Evolutionary conservation across 2,329 filamentous ascomycete species (phyloP).

Genomic region (Fusarium begoniae): DNA sequence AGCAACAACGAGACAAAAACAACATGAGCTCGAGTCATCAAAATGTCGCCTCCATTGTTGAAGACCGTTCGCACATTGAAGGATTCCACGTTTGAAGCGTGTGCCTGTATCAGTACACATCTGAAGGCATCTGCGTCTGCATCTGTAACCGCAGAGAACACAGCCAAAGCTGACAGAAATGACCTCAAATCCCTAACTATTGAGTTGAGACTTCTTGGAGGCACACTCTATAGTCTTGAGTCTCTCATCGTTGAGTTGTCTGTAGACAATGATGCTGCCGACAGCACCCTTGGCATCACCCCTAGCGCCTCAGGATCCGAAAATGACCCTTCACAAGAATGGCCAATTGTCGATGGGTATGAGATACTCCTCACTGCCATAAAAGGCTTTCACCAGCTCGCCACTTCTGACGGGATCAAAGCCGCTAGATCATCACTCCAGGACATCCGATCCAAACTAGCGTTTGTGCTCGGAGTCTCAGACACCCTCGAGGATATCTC

Average conservation of each 20-base stretch:
- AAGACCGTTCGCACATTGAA: slow-evolving; percentile 28
- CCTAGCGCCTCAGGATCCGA: slow-evolving; percentile 6
- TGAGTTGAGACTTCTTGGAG: slow-evolving; percentile 39
- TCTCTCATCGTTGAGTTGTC: slow-evolving; percentile 33
- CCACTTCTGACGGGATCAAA: slow-evolving; percentile 33
- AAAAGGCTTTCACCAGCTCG: slow-evolving; percentile 12
- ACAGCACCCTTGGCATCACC: slow-evolving; percentile 11
- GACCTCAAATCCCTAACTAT: slow-evolving; percentile 27
- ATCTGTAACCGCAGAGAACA: not conserved
- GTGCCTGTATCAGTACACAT: slow-evolving; percentile 18
- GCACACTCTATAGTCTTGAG: slow-evolving; percentile 38
- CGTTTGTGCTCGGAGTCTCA: slow-evolving; percentile 39
- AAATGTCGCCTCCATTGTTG: slow-evolving; percentile 14
- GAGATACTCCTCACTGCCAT: slow-evolving; percentile 34
- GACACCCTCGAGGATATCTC: slow-evolving; percentile 37
- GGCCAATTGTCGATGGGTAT: slow-evolving; percentile 34
- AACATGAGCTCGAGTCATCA: slow-evolving; percentile 11
- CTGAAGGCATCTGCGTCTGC: slow-evolving; percentile 6
- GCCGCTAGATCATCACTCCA: slow-evolving; percentile 31
- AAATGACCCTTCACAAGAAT: slow-evolving; percentile 12
- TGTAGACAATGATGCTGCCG: slow-evolving; percentile 9
- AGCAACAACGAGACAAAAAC: not conserved
- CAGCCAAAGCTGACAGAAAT: not conserved
- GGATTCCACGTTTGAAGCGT: slow-evolving; percentile 29
- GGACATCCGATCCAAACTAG: slow-evolving; percentile 36